Evolutionary conservation across 2,329 filamentous ascomycete genomes (phyloP), one percentile per base, ranked within the genome.

Genomic region (Botrytis galanthina): DNA sequence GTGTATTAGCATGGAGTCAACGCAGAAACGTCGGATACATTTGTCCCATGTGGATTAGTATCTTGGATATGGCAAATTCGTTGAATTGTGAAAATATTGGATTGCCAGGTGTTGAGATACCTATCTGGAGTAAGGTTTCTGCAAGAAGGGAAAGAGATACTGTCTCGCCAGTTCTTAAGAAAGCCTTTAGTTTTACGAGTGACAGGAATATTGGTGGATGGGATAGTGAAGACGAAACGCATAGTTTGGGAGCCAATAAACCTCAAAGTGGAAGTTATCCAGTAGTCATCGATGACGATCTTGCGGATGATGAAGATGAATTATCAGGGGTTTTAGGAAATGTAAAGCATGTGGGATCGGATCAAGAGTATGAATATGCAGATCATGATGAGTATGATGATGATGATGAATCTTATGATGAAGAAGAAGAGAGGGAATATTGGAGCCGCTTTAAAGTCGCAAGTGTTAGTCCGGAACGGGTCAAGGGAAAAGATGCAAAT

Each of bases 31-130:
- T 94, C 8, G 94, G 94, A 0, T 98, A 97, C 81, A 96, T 98
- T 75, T 96, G 94, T 75, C 95, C 95, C 0, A 98, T 98, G 95
- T 93, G 98, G 73, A 87, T 98, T 3, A 84, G 97, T 20, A 86
- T 98, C 18, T 88, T 92, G 42, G 95, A 98, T 79, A 97, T 98
- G 73, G 91, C 90, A 42, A 89, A 92, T 75, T 94, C 92, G 0
- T 84, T 98, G 0, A 88, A 90, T 35, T 93, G 93, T 0, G 83
- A 83, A 1, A 87, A 89, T 39, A 88, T 97, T n/a, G 86, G 87
- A 8, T 86, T 97, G 0, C 94, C 94, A 0, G 91, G 90, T 0
- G 89, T 87, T 0, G 83, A 85, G 32, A n/a, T 7, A n/a, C 48
- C 63, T n/a, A 32, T 72, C 32, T 69, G 63, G 61, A 29, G 39